Percentiles rank a stretch among this genome's conserved stretches.
These are phyloP conservation scores for Aspergillaceae sp. DNA, from an alignment of 2,329 filamentous ascomycete species.

Conservation along the genomic window DNA sequence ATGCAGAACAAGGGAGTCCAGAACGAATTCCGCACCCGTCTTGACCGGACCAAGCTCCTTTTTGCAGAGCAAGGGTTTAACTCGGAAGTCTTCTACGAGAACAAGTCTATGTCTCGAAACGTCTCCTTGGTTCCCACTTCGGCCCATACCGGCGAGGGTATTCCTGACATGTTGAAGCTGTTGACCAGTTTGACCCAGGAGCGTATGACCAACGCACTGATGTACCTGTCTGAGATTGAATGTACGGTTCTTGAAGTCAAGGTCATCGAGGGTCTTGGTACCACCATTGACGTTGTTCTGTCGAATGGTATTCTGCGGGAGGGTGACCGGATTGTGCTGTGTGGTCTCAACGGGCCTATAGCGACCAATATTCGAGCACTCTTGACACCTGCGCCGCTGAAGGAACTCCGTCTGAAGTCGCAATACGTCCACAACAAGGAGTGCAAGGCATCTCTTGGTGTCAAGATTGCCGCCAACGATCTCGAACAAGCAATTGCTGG, in stretches of 20 bases:
- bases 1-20: conserved; percentile 89
- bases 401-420: conserved; percentile 90
- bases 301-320: conserved; percentile 93
- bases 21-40: conserved; percentile 84
- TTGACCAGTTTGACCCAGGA: conserved; percentile 88
- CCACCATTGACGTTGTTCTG: conserved; percentile 94
- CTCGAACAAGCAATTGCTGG: conserved; percentile 94
- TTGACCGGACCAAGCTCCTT: conserved; percentile 84
- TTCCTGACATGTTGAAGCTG: conserved; percentile 96
- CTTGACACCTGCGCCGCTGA: conserved; percentile 84
- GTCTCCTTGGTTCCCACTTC: conserved; percentile 97
- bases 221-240: conserved; percentile 97
- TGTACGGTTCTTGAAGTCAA: conserved; percentile 98
- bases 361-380: conserved; percentile 90
- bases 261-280: conserved; percentile 96
- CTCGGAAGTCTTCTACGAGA: conserved; percentile 91
- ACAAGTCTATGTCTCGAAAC: conserved; percentile 89
- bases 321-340: conserved; percentile 89
- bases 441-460: conserved; percentile 94
- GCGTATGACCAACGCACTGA: conserved; percentile 91
- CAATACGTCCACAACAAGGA: conserved; percentile 98
- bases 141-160: conserved; percentile 97
- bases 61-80: conserved; percentile 98
- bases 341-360: conserved; percentile 94
- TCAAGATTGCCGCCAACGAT: conserved; percentile 95